Evolutionary conservation across 2,329 filamentous ascomycete species (phyloP), one percentile per base, ranked within the genome.

Genomic region (Ceratocystiopsis sp.): DNA sequence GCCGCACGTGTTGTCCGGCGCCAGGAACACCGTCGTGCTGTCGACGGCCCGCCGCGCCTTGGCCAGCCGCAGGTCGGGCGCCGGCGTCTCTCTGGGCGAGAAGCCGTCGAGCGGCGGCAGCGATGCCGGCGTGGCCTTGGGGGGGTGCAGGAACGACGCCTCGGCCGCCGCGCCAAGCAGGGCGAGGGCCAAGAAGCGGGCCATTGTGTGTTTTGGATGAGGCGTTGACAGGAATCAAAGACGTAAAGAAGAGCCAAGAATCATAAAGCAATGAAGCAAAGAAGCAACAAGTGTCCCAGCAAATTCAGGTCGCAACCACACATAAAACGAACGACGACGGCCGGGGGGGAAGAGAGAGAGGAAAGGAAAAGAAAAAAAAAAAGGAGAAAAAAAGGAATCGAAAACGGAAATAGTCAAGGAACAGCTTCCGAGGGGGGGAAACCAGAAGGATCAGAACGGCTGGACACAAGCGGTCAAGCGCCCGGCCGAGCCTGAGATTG

Each of bases 1-100:
- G 17, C 48, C 49, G 35, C 49, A 51, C 2, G 49, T 51, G 39
- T 48, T 48, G 45, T 51, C 49, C n/a, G 36, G 16, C 35, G 49
- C 49, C 18, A 40, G 41, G 43, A 41, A 51, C 8, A 45, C 37
- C 9, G 48, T 47, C 14, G 42, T 42, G 2, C 16, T 42, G 1
- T 16, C 29, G 8, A 34, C 11, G 17, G 40, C 41, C 4, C 47
- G 47, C 4, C 41, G 42, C 34, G 43, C 40, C 18, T 34, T 21
- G 14, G 16, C 18, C 13, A 21, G 35, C n/a, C 35, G 36, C 33
- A 46, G 37, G 11, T 39, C 40, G 6, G 44, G 46, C 6, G 36
- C 21, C 18, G 40, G n/a, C 17, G 46, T 48, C 13, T 47, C 46
- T 21, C 19, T 33, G 4, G 49, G 43, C 17, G 14, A 45, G 16